phyloP scores from a whole-genome alignment of 306 rosid species.

The Vigna hirtella region DNA sequence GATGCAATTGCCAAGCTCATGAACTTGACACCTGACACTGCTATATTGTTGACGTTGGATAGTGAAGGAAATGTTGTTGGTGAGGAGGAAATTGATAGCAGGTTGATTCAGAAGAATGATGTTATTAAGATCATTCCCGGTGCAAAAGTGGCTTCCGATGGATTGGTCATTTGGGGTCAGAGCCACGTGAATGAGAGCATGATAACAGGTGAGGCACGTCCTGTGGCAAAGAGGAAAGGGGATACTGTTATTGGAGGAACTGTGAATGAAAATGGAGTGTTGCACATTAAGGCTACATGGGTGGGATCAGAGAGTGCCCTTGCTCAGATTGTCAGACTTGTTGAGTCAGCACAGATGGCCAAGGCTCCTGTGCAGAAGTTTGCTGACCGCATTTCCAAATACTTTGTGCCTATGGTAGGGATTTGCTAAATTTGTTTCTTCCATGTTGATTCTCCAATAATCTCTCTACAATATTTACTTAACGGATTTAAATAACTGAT shows the following conservation, averaged over 20 bases:
- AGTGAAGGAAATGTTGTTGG: slow-evolving; percentile 60
- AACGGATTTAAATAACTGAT: too few species aligned
- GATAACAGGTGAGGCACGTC: slow-evolving; percentile 90
- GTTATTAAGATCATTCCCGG: slow-evolving; percentile 74
- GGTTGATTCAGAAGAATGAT: slow-evolving; percentile 84
- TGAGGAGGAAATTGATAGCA: slow-evolving; percentile 74
- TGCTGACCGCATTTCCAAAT: slow-evolving; percentile 85
- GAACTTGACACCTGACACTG: slow-evolving; percentile 81
- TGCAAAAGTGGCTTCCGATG: slow-evolving; percentile 82
- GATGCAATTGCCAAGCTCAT: slow-evolving; percentile 89
- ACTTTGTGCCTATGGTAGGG: slow-evolving; percentile 82
- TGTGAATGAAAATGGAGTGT: slow-evolving; percentile 81
- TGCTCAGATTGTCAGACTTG: slow-evolving; percentile 85
- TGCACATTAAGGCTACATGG: slow-evolving; percentile 76
- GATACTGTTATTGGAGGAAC: slow-evolving; percentile 87
- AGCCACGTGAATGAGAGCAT: slow-evolving; percentile 95
- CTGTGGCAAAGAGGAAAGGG: slow-evolving; percentile 69
- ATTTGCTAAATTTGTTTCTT: not conserved
- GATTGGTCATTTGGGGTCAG: slow-evolving; percentile 76
- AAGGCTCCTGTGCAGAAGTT: slow-evolving; percentile 92
- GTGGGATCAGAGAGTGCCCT: slow-evolving; percentile 94
- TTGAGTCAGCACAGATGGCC: slow-evolving; percentile 92
- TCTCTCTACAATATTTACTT: too few species aligned
- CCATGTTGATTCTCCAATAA: too few species aligned
- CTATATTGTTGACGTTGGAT: slow-evolving; percentile 61